Conservation (phyloP, 208 protist species). For the Blastocrithidia nonstop region DNA sequence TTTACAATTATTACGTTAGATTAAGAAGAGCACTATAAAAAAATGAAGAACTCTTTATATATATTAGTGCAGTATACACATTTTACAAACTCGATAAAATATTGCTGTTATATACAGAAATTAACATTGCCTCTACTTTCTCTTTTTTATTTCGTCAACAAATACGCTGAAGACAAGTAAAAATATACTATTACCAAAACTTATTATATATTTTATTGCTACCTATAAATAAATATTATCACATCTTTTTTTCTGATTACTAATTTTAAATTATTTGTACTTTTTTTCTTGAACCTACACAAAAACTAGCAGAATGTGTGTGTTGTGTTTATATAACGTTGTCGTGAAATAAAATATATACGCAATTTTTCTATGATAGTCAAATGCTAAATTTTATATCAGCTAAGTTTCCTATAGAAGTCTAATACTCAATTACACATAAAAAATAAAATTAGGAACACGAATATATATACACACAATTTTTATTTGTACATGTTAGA, state of each 20-base stretch:
- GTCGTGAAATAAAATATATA: background rate
- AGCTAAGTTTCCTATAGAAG: no score
- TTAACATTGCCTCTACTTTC: background rate
- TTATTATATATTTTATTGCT: no score
- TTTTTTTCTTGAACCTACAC: slow-evolving; percentile 1
- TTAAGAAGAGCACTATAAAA: background rate
- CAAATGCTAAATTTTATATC: no score
- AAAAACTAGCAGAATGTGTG: slow-evolving; percentile 2
- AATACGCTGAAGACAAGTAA: background rate
- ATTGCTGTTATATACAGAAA: background rate
- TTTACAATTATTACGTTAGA: no score
- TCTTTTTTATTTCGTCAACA: background rate
- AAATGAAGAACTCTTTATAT: background rate
- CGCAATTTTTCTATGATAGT: background rate
- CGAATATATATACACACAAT: no score
- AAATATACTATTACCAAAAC: no score
- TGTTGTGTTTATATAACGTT: slow-evolving; percentile 3
- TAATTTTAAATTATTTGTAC: slow-evolving; percentile 5
- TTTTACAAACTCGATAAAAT: background rate
- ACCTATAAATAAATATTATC: no score
- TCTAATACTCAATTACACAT: no score
- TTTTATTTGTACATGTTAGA: no score
- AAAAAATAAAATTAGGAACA: no score
- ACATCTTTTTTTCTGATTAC: slow-evolving; percentile 3
- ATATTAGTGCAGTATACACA: background rate